Evolutionary conservation across 306 rosid genomes (phyloP).

Genomic region (barrel medic (Medicago truncatula)): MtrunA17r5.0-ANR NC_053048.1:47055001-47055500

Average conservation of each 20-base stretch:
- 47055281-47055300: background rate
- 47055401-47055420: background rate
- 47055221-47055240: slow-evolving; percentile 5
- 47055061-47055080: background rate
- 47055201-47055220: background rate
- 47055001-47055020: no score
- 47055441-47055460: slow-evolving; percentile 3
- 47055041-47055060: background rate
- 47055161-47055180: background rate
- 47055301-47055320: background rate
- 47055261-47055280: background rate
- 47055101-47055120: slow-evolving; percentile 25
- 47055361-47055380: slow-evolving; percentile 50
- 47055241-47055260: background rate
- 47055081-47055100: background rate
- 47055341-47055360: slow-evolving; percentile 29
- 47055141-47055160: slow-evolving; percentile 12
- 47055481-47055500: no score
- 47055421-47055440: background rate
- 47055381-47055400: slow-evolving; percentile 38
- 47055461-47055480: no score
- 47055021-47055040: no score
- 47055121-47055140: background rate
- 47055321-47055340: slow-evolving; percentile 35
- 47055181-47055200: background rate